A percentile compares a stretch with the other conserved stretches of the same genome.
Evolutionary conservation across 306 rosid species (phyloP).

Genomic region (Trifolium subterraneum): DNA sequence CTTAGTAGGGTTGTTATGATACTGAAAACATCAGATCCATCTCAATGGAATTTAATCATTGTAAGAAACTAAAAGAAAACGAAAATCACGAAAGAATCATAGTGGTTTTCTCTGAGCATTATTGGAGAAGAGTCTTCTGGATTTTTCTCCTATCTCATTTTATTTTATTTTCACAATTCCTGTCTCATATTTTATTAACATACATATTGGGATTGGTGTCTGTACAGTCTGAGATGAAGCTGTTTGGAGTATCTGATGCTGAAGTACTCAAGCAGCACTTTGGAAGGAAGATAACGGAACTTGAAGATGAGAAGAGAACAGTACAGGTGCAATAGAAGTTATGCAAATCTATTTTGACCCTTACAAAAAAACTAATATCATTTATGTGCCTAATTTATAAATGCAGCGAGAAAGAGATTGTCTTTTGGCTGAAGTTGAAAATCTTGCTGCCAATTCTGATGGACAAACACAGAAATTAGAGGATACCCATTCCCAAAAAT

Average conservation of each 20-base stretch:
- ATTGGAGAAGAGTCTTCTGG: slow-evolving; percentile 19
- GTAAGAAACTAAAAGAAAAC: slow-evolving; percentile 21
- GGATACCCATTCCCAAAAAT: slow-evolving; percentile 91
- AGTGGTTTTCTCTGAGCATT: slow-evolving; percentile 14
- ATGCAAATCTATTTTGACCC: slow-evolving; percentile 36
- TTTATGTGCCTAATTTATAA: slow-evolving; percentile 40
- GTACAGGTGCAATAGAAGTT: slow-evolving; percentile 74
- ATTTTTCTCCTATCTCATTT: slow-evolving; percentile 28
- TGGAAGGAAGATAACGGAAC: slow-evolving; percentile 91
- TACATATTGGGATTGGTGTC: slow-evolving; percentile 25
- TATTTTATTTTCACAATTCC: slow-evolving; percentile 5
- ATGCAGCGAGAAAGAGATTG: slow-evolving; percentile 93
- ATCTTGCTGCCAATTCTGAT: slow-evolving; percentile 90
- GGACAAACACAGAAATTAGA: slow-evolving; percentile 94
- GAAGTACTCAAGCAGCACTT: slow-evolving; percentile 92
- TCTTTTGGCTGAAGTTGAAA: slow-evolving; percentile 95
- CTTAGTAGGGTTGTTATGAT: slow-evolving; percentile 22
- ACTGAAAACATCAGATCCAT: slow-evolving; percentile 35
- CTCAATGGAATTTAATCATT: slow-evolving; percentile 18
- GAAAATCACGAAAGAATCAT: slow-evolving; percentile 2
- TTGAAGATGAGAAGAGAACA: slow-evolving; percentile 91
- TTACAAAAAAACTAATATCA: slow-evolving; percentile 44
- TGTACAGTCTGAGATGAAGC: slow-evolving; percentile 92
- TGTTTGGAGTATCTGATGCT: slow-evolving; percentile 78
- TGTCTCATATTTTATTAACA: slow-evolving; percentile 36